A percentile compares a stretch with the other conserved stretches of the same genome.
These are phyloP conservation scores for Aspergillus felis DNA, from an alignment of 2,329 filamentous ascomycete species.

Conservation along the genomic window DNA sequence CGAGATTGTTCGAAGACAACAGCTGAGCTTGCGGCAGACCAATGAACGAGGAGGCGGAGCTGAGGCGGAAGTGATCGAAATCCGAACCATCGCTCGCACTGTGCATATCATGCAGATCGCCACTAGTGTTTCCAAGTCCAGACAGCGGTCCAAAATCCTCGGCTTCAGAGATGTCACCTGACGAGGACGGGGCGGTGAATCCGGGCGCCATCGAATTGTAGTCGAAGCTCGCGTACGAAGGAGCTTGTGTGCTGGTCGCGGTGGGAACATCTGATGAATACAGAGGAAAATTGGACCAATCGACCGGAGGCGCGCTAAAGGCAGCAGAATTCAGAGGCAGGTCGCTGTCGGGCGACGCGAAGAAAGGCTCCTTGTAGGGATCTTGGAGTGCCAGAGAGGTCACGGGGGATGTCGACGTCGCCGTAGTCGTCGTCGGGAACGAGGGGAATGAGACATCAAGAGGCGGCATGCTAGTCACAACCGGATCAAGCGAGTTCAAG, in stretches of 20 bases:
- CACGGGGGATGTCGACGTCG: conserved; percentile 30
- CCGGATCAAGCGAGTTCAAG: conserved; percentile 32
- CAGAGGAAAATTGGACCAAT: conserved; percentile 48
- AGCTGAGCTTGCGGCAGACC: conserved; percentile 40
- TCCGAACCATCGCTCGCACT: conserved; percentile 41
- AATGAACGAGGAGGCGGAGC: conserved; percentile 42
- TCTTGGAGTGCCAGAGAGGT: conserved; percentile 36
- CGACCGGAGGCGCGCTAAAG: conserved; percentile 41
- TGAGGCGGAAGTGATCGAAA: conserved; percentile 39
- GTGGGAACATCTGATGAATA: conserved; percentile 35
- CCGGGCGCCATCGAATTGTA: conserved; percentile 38
- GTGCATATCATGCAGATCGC: conserved; percentile 36
- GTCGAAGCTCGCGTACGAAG: conserved; percentile 46
- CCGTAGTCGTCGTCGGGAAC: conserved; percentile 31
- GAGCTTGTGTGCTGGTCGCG: conserved; percentile 41
- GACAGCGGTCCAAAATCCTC: conserved; percentile 41
- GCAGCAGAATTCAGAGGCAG: conserved; percentile 35
- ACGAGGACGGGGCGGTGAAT: conserved; percentile 43
- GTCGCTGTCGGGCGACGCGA: conserved; percentile 43
- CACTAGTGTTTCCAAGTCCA: conserved; percentile 23
- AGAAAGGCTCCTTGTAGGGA: conserved; percentile 38
- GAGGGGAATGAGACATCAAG: conserved; percentile 37
- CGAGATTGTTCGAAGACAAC: conserved; percentile 37
- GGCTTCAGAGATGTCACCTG: conserved; percentile 47
- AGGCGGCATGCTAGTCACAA: conserved; percentile 34